Evolutionary conservation across 2,329 filamentous ascomycete genomes (phyloP), one percentile per base, ranked within the genome.

Genomic region (Fusarium poae): DNA sequence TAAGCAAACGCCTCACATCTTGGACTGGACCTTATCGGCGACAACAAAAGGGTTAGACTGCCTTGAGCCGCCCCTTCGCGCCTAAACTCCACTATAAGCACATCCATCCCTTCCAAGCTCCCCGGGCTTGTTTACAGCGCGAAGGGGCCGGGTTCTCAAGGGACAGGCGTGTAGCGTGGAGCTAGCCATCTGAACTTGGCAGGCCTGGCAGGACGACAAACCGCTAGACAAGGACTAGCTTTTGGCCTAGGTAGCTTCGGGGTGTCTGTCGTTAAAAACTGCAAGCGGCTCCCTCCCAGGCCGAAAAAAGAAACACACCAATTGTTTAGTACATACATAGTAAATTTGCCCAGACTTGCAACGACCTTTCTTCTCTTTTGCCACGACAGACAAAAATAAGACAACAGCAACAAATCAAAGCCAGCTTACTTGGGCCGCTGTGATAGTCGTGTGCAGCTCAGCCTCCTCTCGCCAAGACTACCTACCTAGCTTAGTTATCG

Each of bases 291-390:
- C 55, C 68, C 46, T 51, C 60, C 49, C 51, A 65, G 29, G 45
- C 68, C 68, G 46, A 68, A 70, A 71, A 70, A 71, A 71, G 64
- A 62, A 71, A 65, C 65, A 69, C 62, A n/a, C 54, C 48, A 39
- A 27, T 20, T 39, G 18, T 29, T 50, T 50, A 50, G 48, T 21
- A 45, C 42, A 18, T 29, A n/a, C 29, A 68, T 56, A 20, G 53
- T 30, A 39, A 52, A 53, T 63, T 62, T 46, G 63, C 45, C 45
- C 23, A 65, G 52, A 70, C 57, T 56, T 68, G 39, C 59, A 62
- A 57, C 57, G 52, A 42, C 63, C 18, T 20, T 20, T 37, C 53
- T 51, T 46, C 35, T 32, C 56, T 49, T 71, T 70, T 57, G 64
- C 60, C 68, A 70, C 64, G 46, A 43, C 32, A 59, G 57, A 67